Conservation (phyloP, 2,329 filamentous ascomycete species). For the Chaetomiaceae sp. region DNA sequence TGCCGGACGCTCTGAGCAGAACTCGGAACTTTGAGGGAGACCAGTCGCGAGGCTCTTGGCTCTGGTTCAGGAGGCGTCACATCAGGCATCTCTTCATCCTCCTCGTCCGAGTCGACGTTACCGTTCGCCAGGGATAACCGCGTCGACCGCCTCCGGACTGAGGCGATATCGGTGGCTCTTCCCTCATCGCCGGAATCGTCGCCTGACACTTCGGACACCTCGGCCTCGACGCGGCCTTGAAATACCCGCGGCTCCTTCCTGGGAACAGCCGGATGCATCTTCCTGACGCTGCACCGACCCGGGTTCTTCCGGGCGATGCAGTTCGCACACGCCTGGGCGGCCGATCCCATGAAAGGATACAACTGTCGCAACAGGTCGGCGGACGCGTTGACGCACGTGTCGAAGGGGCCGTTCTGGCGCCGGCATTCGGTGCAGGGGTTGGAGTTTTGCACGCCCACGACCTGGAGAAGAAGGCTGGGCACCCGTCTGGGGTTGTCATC, state of each 20-base stretch:
- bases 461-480: slow-evolving; percentile 14
- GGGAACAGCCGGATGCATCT: neutral
- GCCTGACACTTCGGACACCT: too few species aligned
- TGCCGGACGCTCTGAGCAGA: too few species aligned
- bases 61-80: neutral
- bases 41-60: neutral
- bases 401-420: slow-evolving; percentile 4
- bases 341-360: neutral
- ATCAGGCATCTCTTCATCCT: neutral
- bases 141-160: neutral
- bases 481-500: slow-evolving; percentile 3
- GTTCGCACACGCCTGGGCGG: slow-evolving; percentile 12
- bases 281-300: slow-evolving; percentile 14
- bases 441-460: slow-evolving; percentile 6
- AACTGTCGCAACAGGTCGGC: neutral
- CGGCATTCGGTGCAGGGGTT: slow-evolving; percentile 19
- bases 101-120: neutral
- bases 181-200: too few species aligned
- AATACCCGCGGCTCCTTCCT: neutral
- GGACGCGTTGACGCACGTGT: slow-evolving; percentile 7
- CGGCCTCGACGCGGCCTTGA: neutral
- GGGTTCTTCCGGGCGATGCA: slow-evolving; percentile 7
- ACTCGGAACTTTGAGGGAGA: neutral
- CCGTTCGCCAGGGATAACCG: neutral
- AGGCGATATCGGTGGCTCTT: too few species aligned